These are phyloP conservation scores for Plicaturopsis crispa DNA, from an alignment of 768 basidiomycete genomes.

Conservation along the genomic window DNA sequence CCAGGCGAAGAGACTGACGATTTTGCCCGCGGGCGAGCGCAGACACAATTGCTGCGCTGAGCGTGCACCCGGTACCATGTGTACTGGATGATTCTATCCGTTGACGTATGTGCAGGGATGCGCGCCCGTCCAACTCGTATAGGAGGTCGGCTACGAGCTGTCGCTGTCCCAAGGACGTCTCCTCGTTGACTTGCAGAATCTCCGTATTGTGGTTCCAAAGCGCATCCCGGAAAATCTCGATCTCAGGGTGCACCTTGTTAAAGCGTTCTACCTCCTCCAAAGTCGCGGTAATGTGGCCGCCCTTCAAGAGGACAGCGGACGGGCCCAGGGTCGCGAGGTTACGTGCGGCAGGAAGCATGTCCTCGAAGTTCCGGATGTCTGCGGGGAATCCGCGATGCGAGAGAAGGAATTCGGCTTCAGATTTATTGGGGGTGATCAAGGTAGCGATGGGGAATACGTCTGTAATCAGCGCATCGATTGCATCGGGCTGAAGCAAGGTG, in stretches of 20 bases:
- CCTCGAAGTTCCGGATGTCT: conserved; percentile 38
- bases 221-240: conserved; percentile 36
- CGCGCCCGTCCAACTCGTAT: conserved; percentile 25
- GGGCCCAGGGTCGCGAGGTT: conserved; percentile 41
- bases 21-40: conserved; percentile 43
- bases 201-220: conserved; percentile 53
- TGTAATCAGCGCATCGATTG: conserved; percentile 47
- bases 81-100: conserved; percentile 64
- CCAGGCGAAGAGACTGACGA: conserved; percentile 24
- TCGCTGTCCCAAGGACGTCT: conserved; percentile 11
- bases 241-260: conserved; percentile 15
- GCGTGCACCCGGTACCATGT: conserved; percentile 90
- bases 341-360: conserved; percentile 53
- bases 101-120: conserved; percentile 52
- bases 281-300: conserved; percentile 61
- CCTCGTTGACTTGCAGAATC: conserved; percentile 35
- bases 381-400: conserved; percentile 21
- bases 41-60: conserved; percentile 77
- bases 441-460: conserved; percentile 67
- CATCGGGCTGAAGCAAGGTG: conserved; percentile 59
- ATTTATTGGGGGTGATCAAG: conserved; percentile 79
- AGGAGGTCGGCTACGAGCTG: conserved; percentile 62
- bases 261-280: conserved; percentile 35
- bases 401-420: conserved; percentile 70
- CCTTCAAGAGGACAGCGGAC: conserved; percentile 70